Base-by-base conservation (phyloP, 2,329 filamentous ascomycete genomes). In the Tolypocladium capitatum region DNA sequence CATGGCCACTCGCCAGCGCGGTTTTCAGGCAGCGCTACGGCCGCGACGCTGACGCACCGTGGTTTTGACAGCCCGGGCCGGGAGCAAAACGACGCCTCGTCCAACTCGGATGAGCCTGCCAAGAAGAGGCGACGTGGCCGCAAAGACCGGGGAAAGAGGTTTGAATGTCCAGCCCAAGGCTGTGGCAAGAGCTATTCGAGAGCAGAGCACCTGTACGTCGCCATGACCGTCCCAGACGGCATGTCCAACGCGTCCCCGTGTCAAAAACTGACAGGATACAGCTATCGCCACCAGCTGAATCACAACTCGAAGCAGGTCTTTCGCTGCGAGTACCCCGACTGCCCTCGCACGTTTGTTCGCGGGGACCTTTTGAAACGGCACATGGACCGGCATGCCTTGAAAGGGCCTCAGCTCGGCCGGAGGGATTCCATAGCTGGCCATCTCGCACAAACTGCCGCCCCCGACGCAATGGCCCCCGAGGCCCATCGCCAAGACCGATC, bases 121-220 rank as follows among this genome's bases (percentile, higher is more conserved):
- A 51, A 47, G 38, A 80, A 88, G 66, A 71, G 83, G 49, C 71
- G 84, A 55, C 70, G 84, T 48, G 89, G 84, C 66, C 78, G 85
- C 53, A 89, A 89, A 63, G 84, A 83, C 3, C 68, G 87, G 36
- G 85, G 89, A 63, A 90, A 89, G 68, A 81, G 82, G 59, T 91
- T 89, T 53, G 83, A 86, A 59, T 98, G 92, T 62, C 83, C 84
- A 5, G 80, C 88, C 50, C 82, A 86, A 54, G 87, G 84, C 35
- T 98, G 92, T 59, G 90, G 88, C 36, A 98, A 96, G 73, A 94
- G 84, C 62, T 98, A 98, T 64, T 96, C 91, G 27, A 80, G 92
- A 62, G 91, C 92, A 9, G 92, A 97, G 68, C 92, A 98, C 71
- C 72, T 98, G 70, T 96, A 78, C 74, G 75, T 42, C 7, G 9